These are phyloP conservation scores for Cyberlindnera japonica DNA, from an alignment of 805 yeast species.

Conservation along the genomic window DNA sequence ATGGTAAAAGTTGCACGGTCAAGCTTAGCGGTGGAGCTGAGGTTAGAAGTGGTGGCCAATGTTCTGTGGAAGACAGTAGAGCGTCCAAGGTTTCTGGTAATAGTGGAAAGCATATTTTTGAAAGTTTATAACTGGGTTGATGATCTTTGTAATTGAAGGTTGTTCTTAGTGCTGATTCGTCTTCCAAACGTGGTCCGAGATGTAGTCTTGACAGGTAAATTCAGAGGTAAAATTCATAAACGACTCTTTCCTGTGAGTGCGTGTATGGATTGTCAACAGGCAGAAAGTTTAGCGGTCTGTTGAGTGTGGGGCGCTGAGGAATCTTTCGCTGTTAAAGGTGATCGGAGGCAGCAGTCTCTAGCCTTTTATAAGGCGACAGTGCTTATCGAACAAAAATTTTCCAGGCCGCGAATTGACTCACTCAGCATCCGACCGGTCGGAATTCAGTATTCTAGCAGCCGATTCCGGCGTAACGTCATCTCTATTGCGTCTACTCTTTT, in stretches of 20 bases:
- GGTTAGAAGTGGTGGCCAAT: slow-evolving; percentile 26
- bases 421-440: background rate
- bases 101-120: slow-evolving; percentile 21
- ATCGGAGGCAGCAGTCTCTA: background rate
- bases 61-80: slow-evolving; percentile 28
- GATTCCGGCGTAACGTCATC: slow-evolving; percentile 1
- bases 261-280: background rate
- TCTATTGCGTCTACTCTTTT: background rate
- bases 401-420: slow-evolving; percentile 4
- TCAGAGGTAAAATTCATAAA: slow-evolving; percentile 28
- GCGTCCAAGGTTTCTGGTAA: slow-evolving; percentile 25
- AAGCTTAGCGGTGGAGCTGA: slow-evolving; percentile 31
- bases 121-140: slow-evolving; percentile 1
- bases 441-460: too few relatives aligned
- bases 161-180: slow-evolving; percentile 36
- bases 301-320: background rate
- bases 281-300: background rate
- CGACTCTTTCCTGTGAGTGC: slow-evolving; percentile 3
- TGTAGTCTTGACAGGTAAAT: slow-evolving; percentile 44
- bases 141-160: background rate
- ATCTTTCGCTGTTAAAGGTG: too few relatives aligned
- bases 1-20: slow-evolving; percentile 88
- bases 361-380: slow-evolving; percentile 1
- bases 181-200: slow-evolving; percentile 52
- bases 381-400: slow-evolving; percentile 7